A percentile compares a stretch with the other conserved stretches of the same genome.
phyloP scores from a whole-genome alignment of 2,329 filamentous ascomycete species.

The Pseudogymnoascus sp. region DNA sequence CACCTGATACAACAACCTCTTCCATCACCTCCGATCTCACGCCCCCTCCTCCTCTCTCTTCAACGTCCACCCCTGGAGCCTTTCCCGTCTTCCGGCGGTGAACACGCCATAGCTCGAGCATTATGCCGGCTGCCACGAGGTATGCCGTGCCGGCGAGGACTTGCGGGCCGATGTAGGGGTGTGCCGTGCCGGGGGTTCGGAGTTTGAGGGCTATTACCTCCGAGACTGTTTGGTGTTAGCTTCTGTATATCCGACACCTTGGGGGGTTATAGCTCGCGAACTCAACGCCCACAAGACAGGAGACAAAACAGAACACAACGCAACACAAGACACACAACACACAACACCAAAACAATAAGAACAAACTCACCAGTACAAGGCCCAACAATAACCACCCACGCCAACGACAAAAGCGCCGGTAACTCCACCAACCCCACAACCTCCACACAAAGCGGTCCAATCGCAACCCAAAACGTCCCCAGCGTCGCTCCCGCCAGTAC shows the following conservation, averaged over 20 bases:
- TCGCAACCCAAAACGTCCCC: conserved; percentile 42
- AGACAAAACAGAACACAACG: neutral
- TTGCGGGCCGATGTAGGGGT: conserved; percentile 32
- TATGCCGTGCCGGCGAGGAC: conserved; percentile 33
- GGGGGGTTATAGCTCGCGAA: neutral
- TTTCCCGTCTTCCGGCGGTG: neutral
- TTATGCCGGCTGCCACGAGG: conserved; percentile 27
- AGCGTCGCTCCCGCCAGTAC: conserved; percentile 37
- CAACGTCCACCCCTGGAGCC: neutral
- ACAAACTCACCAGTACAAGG: conserved; percentile 29
- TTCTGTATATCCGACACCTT: too few relatives aligned
- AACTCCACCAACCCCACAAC: conserved; percentile 34
- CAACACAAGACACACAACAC: too few relatives aligned
- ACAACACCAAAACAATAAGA: conserved; percentile 28
- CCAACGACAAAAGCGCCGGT: conserved; percentile 33
- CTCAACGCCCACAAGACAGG: neutral
- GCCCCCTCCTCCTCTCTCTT: neutral
- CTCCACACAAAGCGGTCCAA: conserved; percentile 34
- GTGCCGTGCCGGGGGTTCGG: conserved; percentile 21
- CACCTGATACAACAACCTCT: neutral
- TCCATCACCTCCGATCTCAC: neutral
- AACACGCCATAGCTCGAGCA: conserved; percentile 24
- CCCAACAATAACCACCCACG: conserved; percentile 31
- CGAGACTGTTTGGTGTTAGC: conserved; percentile 21
- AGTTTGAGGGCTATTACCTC: conserved; percentile 37